phyloP scores from a whole-genome alignment of 1,139 yeast species.

The Casaregolazyma lundiana region DNA sequence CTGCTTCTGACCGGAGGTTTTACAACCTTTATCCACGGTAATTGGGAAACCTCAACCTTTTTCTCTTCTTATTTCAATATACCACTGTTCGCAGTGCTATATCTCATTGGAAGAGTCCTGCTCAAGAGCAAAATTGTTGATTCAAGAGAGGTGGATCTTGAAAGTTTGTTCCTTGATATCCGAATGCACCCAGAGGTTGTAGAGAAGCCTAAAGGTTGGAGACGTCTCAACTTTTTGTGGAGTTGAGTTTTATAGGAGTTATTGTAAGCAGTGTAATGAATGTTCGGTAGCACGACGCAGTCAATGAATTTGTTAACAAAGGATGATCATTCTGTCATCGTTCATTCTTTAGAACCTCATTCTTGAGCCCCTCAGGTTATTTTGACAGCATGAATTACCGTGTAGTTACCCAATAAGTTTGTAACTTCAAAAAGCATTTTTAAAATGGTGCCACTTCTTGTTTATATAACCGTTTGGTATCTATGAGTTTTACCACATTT shows the following conservation, averaged over 20 bases:
- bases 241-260: not conserved
- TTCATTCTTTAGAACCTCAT: no score
- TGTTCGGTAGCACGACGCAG: no score
- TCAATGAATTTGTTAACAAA: no score
- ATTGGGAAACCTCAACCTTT: slow-evolving; percentile 63
- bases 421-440: no score
- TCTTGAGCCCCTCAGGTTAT: no score
- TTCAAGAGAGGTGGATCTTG: slow-evolving; percentile 66
- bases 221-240: slow-evolving; percentile 3
- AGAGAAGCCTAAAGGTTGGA: slow-evolving; percentile 6
- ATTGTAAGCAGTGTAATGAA: no score
- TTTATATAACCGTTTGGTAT: no score
- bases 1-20: slow-evolving; percentile 67
- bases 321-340: no score
- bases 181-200: slow-evolving; percentile 9
- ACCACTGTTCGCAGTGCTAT: slow-evolving; percentile 50
- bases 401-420: no score
- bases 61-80: slow-evolving; percentile 66
- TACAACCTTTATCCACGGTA: slow-evolving; percentile 51
- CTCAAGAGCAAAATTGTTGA: slow-evolving; percentile 54
- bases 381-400: no score
- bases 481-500: no score
- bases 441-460: no score
- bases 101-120: slow-evolving; percentile 51
- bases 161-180: slow-evolving; percentile 35